Evolutionary conservation across 164 flowering plant species (phyloP).

Genomic region (Magnolia changhungtana): DNA sequence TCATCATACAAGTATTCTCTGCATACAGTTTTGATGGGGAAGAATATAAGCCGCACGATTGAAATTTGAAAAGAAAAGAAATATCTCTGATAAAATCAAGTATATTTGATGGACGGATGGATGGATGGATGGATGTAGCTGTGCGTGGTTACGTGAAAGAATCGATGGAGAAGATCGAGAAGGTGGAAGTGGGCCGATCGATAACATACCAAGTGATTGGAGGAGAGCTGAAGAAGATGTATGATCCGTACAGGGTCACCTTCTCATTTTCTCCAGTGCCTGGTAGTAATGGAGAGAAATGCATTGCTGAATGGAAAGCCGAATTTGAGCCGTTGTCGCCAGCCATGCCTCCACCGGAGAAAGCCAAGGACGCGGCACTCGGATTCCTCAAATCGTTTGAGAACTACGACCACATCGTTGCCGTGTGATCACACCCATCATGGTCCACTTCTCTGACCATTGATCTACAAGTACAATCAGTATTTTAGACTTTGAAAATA

Average conservation of each 20-base stretch:
- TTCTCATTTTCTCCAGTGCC: slow-evolving; percentile 38
- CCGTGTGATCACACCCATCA: background rate
- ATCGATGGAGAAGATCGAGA: slow-evolving; percentile 51
- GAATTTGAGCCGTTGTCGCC: slow-evolving; percentile 39
- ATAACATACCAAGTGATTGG: slow-evolving; percentile 38
- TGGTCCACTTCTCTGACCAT: too few species aligned
- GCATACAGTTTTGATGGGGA: too few species aligned
- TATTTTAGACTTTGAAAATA: too few species aligned
- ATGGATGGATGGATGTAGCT: slow-evolving; percentile 22
- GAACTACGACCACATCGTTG: slow-evolving; percentile 5
- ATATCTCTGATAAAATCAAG: too few species aligned
- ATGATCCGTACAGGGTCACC: slow-evolving; percentile 45
- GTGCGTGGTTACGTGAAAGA: slow-evolving; percentile 41
- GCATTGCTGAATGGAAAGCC: slow-evolving; percentile 46
- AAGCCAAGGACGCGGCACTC: slow-evolving; percentile 47
- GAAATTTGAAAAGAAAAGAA: too few species aligned
- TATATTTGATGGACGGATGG: background rate
- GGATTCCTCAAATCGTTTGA: slow-evolving; percentile 31
- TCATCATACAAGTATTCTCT: too few species aligned
- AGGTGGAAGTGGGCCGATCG: slow-evolving; percentile 40
- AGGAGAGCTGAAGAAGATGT: slow-evolving; percentile 45
- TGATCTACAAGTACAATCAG: too few species aligned
- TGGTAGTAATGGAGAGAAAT: slow-evolving; percentile 19
- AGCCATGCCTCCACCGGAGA: slow-evolving; percentile 39
- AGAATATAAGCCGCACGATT: too few species aligned